Evolutionary conservation across 495 filamentous ascomycete species (phyloP), one percentile per base, ranked within the genome.

Genomic region (Gamarada debralockiae): DNA sequence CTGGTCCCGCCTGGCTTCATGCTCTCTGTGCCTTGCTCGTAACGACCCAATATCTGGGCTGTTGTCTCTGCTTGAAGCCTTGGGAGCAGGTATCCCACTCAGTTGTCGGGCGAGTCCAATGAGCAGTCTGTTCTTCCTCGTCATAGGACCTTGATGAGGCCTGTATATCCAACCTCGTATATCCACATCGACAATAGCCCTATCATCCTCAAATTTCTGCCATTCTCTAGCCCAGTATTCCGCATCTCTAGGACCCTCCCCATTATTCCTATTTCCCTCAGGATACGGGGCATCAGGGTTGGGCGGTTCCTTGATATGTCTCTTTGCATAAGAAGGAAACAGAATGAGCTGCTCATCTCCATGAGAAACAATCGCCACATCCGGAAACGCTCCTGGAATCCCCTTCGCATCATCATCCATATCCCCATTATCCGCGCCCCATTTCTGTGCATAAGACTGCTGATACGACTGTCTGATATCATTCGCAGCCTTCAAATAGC

Each of bases 321-420:
- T 77, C 65, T 45, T 88, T 74, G 38, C 88, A 87, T 70, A 97
- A 95, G 60, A 89, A 7, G 93, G 93, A 62, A 97, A 99, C 13
- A 97, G 61, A 10, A 97, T 78, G 82, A 99, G 87, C 72, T 97
- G 89, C 69, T 96, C 92, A 56, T 87, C 81, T 18, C 87, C 91
- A 34, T 80, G 85, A 7, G 82, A 76, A 18, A 86, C 81, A 46
- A 96, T 85, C 12, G 85, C 79, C 15, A 90, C 85, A 57, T 95
- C 84, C 1, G 90, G 89, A 59, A 91, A 96, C 3, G 85, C 76
- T 1, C 84, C 87, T 0, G 87, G 85, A n/a, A 86, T 85, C 23
- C 78, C 75, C 8, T 74, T 68, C 8, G 76, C 67, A 34, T 80
- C 74, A 38, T 83, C 76, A 27, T 84, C 74, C 17, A 68, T 63